Evolutionary conservation across 352 stramenopile genomes (phyloP), one percentile per base, ranked within the genome.

Genomic region (Globisporangium alternatum): DNA sequence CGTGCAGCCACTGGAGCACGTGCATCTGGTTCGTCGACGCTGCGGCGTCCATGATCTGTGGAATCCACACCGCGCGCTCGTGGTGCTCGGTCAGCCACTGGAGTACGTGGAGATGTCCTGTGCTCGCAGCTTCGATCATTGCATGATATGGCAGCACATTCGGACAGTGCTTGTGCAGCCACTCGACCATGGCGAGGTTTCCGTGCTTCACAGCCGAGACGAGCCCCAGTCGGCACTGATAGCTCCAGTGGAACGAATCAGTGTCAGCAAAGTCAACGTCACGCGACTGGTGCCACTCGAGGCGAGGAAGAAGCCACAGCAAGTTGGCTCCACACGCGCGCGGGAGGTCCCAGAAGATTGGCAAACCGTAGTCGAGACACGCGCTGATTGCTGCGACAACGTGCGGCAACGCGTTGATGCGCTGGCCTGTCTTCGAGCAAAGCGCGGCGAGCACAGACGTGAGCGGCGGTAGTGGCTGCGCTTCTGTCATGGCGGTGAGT

Each of bases 251-350:
- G 30, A 44, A 44, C n/a, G 15, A 19, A 7, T 56, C 51, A 5
- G 8, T 15, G 9, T 19, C 33, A 33, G 13, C 28, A 56, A 15
- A 25, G 8, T 21, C 25, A 1, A 25, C 13, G 33, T 56, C 28
- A 15, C 13, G 7, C 10, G 28, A 13, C 17, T 15, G 2, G 8
- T 31, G 31, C 19, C 22, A 57, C 5, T 7, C 52, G 3, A 57
- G 15, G 8, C 52, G 52, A 19, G 31, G 30, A n/a, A 57, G 52
- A 5, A 41, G 30, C 52, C 28, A 44, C 8, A 56, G 13, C 28
- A 57, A 30, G 17, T 57, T 44, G 52, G 31, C 49, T 39, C 41
- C 49, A 19, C 28, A 56, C 28, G 49, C 49, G 49, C 8, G 51
- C 17, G 28, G 51, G 2, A 43, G 17, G 30, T 2, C 19, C 51